phyloP scores from a whole-genome alignment of 2,329 filamentous ascomycete species.

The Apiospora arundinis region DNA sequence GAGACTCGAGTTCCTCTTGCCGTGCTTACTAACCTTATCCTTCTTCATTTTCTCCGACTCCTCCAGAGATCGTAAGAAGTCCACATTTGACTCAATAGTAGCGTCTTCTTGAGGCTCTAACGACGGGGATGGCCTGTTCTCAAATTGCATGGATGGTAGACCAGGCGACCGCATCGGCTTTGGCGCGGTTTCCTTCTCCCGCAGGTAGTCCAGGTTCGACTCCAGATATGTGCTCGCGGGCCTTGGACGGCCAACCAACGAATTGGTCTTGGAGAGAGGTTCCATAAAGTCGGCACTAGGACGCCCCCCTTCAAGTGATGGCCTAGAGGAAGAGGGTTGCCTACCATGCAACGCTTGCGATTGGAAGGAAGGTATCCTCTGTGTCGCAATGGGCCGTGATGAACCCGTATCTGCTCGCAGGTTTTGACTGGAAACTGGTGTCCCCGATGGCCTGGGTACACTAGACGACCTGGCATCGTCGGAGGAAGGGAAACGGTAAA shows the following conservation, averaged over 20 bases:
- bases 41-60: constrained; percentile 64
- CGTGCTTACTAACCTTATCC: constrained; percentile 60
- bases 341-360: constrained; percentile 43
- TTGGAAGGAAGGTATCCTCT: constrained; percentile 43
- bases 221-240: constrained; percentile 85
- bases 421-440: constrained; percentile 31
- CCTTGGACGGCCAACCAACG: constrained; percentile 59
- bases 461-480: constrained; percentile 49
- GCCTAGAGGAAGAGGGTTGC: constrained; percentile 60
- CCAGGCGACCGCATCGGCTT: constrained; percentile 47
- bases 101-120: constrained; percentile 60
- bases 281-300: constrained; percentile 69
- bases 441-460: constrained; percentile 44
- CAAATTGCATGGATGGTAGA: constrained; percentile 40
- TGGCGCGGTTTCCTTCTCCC: constrained; percentile 71
- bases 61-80: constrained; percentile 82
- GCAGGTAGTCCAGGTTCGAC: constrained; percentile 81
- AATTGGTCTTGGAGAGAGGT: constrained; percentile 66
- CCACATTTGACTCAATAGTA: constrained; percentile 79
- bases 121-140: constrained; percentile 49
- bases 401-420: constrained; percentile 34
- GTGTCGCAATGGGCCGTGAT: constrained; percentile 34
- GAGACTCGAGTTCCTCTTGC: constrained; percentile 73
- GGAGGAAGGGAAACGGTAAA: constrained; percentile 50
- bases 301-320: constrained; percentile 75